Evolutionary conservation across 2,329 filamentous ascomycete species (phyloP), one percentile per base, ranked within the genome.

Genomic region (Coniosporium tulheliwenetii): DNA sequence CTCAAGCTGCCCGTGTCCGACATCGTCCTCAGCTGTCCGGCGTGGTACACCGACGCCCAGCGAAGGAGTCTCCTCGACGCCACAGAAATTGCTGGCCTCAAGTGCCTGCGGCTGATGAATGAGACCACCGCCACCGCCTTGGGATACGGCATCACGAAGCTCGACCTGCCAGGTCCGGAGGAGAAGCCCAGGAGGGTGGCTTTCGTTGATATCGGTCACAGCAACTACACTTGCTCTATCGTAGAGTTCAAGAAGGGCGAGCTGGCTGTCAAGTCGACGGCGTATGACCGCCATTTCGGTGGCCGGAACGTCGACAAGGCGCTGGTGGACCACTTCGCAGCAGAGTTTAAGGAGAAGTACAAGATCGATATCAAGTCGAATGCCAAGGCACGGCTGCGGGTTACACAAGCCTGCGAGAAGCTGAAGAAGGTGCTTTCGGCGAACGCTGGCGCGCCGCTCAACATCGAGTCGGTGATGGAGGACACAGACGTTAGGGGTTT

Each of bases 391-490:
- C 76, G 81, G 62, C 78, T 87, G 50, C 85, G 91, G 60, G 84
- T 93, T 52, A 74, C 83, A 35, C 79, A 85, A 46, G 86, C 84
- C 43, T 86, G 87, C 41, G 91, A 98, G 74, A 95, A 94, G 75
- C 69, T 93, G 59, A 98, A 98, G 80, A 96, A 96, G 78, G 80
- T 96, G 42, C 71, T 98, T 42, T 96, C 89, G 31, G 91, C 91
- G 59, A 96, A 96, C 69, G 82, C 87, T 52, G 75, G 82, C 57
- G 86, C 89, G 13, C 85, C 89, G 39, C 66, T 98, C 62, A 96
- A 87, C 72, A 93, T 98, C 55, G 91, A 98, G 70, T 95, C 87
- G 31, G 71, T 98, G 52, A 96, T 98, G 87, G 93, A 96, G 64
- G 91, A 98, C 60, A 70, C 94, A 46, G 91, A 98, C 60, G 91